Evolutionary conservation across 1,284 basidiomycete species (phyloP).

Genomic region (Porogramme epimiltina): DNA sequence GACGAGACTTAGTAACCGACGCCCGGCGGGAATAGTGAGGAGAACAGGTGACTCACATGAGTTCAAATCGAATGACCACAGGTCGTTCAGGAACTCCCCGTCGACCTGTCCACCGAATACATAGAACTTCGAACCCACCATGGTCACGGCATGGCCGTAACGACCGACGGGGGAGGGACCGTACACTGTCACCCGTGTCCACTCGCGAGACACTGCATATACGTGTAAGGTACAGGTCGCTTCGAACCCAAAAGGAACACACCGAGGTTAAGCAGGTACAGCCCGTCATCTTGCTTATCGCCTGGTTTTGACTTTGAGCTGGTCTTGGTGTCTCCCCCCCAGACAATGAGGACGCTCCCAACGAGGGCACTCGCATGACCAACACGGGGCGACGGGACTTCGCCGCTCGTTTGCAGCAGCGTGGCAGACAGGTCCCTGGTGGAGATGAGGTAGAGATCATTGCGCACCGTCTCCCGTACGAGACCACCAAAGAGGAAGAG

Average conservation of each 20-base stretch:
- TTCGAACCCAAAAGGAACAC: constrained; percentile 34
- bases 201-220: constrained; percentile 80
- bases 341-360: constrained; percentile 94
- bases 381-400: constrained; percentile 88
- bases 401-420: constrained; percentile 86
- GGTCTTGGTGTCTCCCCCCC: constrained; percentile 96
- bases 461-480: constrained; percentile 88
- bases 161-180: constrained; percentile 83
- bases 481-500: constrained; percentile 97
- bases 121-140: constrained; percentile 91
- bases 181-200: constrained; percentile 85
- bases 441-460: constrained; percentile 93
- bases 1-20: background rate
- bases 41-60: constrained; percentile 65
- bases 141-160: constrained; percentile 95
- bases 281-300: constrained; percentile 89
- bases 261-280: constrained; percentile 97
- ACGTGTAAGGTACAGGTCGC: constrained; percentile 2
- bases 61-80: constrained; percentile 97
- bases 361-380: constrained; percentile 97
- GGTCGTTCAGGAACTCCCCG: constrained; percentile 92
- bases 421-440: constrained; percentile 79
- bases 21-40: background rate
- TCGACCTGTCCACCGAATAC: constrained; percentile 98
- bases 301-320: constrained; percentile 64